Conservation (phyloP, 2,329 filamentous ascomycete species). For the Diaporthe destruens region DNA sequence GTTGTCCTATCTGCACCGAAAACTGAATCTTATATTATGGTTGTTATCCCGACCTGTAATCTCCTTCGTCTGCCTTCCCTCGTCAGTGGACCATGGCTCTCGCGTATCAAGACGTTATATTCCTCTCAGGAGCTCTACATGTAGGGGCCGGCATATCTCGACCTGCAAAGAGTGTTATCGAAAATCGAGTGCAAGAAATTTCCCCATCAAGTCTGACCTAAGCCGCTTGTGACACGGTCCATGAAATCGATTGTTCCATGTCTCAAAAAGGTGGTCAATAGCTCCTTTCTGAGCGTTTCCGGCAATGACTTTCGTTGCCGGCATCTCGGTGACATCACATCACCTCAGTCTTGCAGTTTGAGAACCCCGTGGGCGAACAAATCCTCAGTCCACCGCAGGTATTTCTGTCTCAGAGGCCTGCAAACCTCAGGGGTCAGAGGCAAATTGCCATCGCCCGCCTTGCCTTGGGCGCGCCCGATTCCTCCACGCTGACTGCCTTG, state of each 20-base stretch:
- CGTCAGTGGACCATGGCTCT: slow-evolving; percentile 33
- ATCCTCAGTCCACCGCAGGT: not conserved
- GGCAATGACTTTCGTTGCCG: not conserved
- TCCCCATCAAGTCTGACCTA: not conserved
- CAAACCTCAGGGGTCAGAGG: not conserved
- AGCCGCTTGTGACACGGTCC: slow-evolving; percentile 15
- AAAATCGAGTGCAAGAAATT: slow-evolving; percentile 28
- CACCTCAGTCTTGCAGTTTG: not conserved
- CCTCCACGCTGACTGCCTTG: not conserved
- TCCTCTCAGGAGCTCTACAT: slow-evolving; percentile 24
- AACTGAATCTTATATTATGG: slow-evolving; percentile 45
- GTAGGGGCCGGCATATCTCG: not conserved
- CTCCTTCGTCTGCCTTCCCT: slow-evolving; percentile 41
- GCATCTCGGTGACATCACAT: slow-evolving; percentile 2
- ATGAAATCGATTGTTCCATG: not conserved
- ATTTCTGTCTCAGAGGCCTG: too few relatives aligned
- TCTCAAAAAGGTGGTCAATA: not conserved
- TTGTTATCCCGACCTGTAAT: slow-evolving; percentile 47
- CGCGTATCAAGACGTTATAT: slow-evolving; percentile 34
- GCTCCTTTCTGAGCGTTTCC: not conserved
- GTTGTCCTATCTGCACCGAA: slow-evolving; percentile 46
- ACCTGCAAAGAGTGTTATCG: slow-evolving; percentile 10
- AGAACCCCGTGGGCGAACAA: not conserved
- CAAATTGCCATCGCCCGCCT: not conserved
- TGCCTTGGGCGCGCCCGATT: not conserved